These are phyloP conservation scores for Phytophthora ramorum DNA, from an alignment of 352 stramenopile species.

Conservation along the genomic window DNA sequence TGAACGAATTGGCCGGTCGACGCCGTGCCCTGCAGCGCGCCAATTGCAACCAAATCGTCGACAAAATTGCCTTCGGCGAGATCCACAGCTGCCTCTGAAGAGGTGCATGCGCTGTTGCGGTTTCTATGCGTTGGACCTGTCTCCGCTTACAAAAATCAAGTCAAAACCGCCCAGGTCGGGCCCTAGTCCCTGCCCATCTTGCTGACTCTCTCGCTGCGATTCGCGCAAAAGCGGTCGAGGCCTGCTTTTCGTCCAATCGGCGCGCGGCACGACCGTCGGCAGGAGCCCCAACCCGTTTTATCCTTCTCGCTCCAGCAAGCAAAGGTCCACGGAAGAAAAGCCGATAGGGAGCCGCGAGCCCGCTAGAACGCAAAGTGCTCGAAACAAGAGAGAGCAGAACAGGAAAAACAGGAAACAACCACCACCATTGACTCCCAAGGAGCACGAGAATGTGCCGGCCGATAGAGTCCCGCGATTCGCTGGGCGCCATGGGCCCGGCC, in stretches of 20 bases:
- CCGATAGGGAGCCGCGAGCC: not conserved
- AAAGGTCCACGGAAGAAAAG: conserved; percentile 27
- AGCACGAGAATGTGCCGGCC: conserved; percentile 71
- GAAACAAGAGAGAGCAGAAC: conserved; percentile 24
- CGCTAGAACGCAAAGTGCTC: conserved; percentile 41
- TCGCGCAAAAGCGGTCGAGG: conserved; percentile 5
- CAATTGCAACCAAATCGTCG: too few relatives aligned
- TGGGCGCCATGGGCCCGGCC: conserved; percentile 78
- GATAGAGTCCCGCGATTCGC: conserved; percentile 85
- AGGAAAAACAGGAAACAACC: conserved; percentile 36
- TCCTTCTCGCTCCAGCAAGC: conserved; percentile 10
- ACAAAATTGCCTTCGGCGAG: not conserved
- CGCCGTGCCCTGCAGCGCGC: not conserved
- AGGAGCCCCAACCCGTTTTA: too few relatives aligned
- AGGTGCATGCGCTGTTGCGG: conserved; percentile 3
- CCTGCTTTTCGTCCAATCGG: conserved; percentile 9
- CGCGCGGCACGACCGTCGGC: not conserved
- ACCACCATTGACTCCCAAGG: conserved; percentile 16
- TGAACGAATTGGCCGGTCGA: too few relatives aligned
- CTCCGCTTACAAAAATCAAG: conserved; percentile 17
- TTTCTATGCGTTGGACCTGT: conserved; percentile 26
- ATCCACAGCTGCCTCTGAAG: not conserved
- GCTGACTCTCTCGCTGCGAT: conserved; percentile 30
- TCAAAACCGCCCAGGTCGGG: not conserved
- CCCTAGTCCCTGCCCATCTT: conserved; percentile 10